These are phyloP conservation scores for Clonostachys rhizophaga DNA, from an alignment of 2,329 filamentous ascomycete species.

Conservation along the genomic window DNA sequence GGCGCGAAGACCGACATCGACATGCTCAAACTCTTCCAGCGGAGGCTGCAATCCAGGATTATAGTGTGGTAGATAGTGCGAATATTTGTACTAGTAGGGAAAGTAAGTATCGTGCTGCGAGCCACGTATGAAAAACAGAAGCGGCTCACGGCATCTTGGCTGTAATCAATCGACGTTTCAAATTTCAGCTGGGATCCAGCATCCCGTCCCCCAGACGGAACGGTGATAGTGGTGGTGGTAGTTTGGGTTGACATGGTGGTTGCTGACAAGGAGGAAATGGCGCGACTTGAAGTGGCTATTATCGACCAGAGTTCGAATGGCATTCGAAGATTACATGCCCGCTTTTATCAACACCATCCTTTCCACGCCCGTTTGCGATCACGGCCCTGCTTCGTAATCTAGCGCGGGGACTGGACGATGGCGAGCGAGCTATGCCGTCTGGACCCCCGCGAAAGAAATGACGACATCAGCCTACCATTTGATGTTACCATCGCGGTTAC, in stretches of 20 bases:
- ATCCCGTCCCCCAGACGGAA: background rate
- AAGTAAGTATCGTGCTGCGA: background rate
- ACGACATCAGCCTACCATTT: too few species aligned
- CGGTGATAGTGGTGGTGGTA: background rate
- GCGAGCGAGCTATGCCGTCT: too few species aligned
- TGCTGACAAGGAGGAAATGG: background rate
- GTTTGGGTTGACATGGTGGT: background rate
- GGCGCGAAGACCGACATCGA: constrained; percentile 60
- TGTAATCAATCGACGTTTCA: background rate
- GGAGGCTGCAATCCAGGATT: constrained; percentile 9
- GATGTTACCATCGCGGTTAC: too few species aligned
- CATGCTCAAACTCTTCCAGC: constrained; percentile 35
- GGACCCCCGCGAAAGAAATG: too few species aligned
- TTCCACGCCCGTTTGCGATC: background rate
- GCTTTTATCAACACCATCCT: background rate
- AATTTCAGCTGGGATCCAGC: background rate
- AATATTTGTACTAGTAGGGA: background rate
- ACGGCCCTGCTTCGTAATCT: background rate
- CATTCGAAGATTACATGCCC: background rate
- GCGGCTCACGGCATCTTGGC: background rate
- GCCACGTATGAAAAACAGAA: background rate
- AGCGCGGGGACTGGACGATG: background rate
- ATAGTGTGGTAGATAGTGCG: constrained; percentile 6
- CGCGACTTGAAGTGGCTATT: too few species aligned
- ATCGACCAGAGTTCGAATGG: background rate